Base-by-base conservation (phyloP, 2,329 filamentous ascomycete species). In the Stachybotrys chlorohalonatus region DNA sequence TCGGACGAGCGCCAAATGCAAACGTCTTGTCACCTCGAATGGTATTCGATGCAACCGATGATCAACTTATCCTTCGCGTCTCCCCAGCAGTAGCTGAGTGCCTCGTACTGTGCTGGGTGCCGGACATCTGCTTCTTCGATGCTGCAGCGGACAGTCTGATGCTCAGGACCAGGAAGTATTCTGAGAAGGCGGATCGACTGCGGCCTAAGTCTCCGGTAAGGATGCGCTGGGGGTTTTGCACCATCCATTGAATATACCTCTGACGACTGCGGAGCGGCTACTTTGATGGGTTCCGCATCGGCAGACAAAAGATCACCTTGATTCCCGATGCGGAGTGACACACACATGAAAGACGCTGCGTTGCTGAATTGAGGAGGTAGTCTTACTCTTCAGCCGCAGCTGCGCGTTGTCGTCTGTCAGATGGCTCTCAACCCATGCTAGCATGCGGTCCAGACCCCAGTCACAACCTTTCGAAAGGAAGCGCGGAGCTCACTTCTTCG, bases 81-180 rank as follows among this genome's bases (percentile, higher is more conserved):
- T 7, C 58, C 60, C 60, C 60, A 62, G 48, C 59, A 62, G 51
- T 62, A 62, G 39, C 59, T 60, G 16, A 64, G 49, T 2, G 63
- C 62, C 49, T 64, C 62, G 30, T 63, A 63, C 2, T 13, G 49
- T 7, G 31, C 30, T 11, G 31, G 49, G 6, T 16, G 30, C 39
- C 17, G 46, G 46, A 47, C 16, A 47, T 47, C 17, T 16, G 17
- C 46, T 24, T 47, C 46, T 47, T 47, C 46, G 8, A 47, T 3
- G 16, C 46, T 24, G 17, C 46, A 47, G n/a, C 15, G 15, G 11
- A 47, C 46, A 2, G 7, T n/a, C 1, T 47, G 15, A 16, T 47
- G n/a, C 3, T 47, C 11, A 24, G 6, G 2, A 2, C 11, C 46
- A 16, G 46, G 46, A 2, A 16, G 16, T 13, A 47, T 24, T n/a